A percentile compares a stretch with the other conserved stretches of the same genome.
Conservation (phyloP, 352 stramenopile genomes). For the Phytophthora macrochlamydospora region DNA sequence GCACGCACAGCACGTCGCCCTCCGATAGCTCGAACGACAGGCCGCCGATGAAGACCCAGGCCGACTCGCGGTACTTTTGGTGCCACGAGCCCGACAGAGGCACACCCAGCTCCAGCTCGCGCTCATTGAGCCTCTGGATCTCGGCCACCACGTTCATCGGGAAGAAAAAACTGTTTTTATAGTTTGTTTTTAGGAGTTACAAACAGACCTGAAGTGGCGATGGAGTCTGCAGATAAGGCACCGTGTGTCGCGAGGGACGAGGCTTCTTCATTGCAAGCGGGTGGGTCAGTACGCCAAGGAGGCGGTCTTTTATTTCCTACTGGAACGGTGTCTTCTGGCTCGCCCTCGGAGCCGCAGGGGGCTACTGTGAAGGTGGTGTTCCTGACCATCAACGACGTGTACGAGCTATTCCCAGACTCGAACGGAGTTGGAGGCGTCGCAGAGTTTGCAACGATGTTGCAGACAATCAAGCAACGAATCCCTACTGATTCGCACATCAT, state of each 20-base stretch:
- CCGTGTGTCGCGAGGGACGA: neutral
- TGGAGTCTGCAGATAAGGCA: conserved; percentile 4
- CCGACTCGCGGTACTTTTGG: conserved; percentile 91
- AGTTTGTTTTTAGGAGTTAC: neutral
- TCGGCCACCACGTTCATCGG: conserved; percentile 83
- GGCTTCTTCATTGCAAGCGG: neutral
- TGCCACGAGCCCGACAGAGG: conserved; percentile 76
- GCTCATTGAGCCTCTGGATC: conserved; percentile 86
- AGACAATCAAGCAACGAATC: conserved; percentile 24
- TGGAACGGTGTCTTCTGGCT: conserved; percentile 1
- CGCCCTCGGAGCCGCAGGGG: neutral
- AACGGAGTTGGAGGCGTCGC: conserved; percentile 38
- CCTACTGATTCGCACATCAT: conserved; percentile 42
- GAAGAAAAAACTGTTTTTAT: neutral
- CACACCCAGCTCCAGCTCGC: conserved; percentile 78
- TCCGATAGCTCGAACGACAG: conserved; percentile 94
- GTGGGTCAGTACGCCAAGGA: neutral
- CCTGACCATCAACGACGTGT: conserved; percentile 77
- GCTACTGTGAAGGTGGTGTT: conserved; percentile 46
- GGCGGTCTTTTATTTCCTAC: conserved; percentile 12
- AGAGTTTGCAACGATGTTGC: conserved; percentile 61
- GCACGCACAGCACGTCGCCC: conserved; percentile 94
- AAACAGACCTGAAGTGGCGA: neutral
- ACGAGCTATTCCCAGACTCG: conserved; percentile 59
- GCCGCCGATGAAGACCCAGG: conserved; percentile 97